These are phyloP conservation scores for Picochlorum sp. DNA, from an alignment of 139 green algal species.

Conservation along the genomic window DNA sequence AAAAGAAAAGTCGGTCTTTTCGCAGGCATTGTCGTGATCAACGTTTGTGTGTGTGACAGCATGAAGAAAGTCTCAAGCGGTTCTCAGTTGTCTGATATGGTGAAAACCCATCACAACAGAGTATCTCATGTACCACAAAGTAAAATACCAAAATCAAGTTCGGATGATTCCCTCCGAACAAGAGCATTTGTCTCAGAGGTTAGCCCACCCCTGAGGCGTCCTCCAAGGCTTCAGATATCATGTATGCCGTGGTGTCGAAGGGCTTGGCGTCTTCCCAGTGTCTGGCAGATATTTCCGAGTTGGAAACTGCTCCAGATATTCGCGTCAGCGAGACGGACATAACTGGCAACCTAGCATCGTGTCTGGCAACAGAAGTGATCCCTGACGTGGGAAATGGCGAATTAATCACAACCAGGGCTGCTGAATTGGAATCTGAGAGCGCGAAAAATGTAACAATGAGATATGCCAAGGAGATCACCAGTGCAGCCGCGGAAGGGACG, in stretches of 20 bases:
- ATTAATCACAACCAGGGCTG: background rate
- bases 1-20: no score
- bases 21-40: no score
- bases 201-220: background rate
- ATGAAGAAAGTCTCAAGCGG: no score
- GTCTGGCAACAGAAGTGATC: conserved; percentile 9
- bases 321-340: background rate
- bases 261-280: conserved; percentile 1
- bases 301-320: conserved; percentile 6
- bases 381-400: conserved; percentile 4
- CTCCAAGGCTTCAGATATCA: background rate
- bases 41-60: no score
- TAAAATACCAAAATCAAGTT: background rate
- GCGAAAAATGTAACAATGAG: background rate
- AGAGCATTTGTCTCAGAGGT: background rate
- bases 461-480: conserved; percentile 10
- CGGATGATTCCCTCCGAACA: background rate
- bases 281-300: background rate
- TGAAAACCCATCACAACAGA: no score
- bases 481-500: background rate
- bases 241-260: conserved; percentile 6
- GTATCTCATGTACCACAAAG: no score
- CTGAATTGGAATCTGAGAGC: background rate
- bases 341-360: conserved; percentile 5
- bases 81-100: no score